Percentiles rank a stretch among this genome's conserved stretches.
Conservation (phyloP, 2,329 filamentous ascomycete genomes). For the Fusarium stilboides region DNA sequence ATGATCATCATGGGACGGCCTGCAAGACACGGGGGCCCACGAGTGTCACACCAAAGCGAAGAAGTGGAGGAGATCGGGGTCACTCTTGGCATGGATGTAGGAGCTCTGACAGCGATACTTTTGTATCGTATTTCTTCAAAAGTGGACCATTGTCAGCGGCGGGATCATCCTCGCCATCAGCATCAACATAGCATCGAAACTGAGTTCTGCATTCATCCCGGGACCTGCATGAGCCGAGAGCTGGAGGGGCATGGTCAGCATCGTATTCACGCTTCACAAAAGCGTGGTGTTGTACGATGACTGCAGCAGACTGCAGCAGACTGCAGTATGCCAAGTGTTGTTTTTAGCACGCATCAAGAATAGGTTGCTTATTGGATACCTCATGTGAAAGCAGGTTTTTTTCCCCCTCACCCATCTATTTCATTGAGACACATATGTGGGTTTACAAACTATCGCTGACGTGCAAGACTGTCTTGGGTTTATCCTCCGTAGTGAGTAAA, state of each 20-base stretch:
- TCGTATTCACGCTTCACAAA: slow-evolving; percentile 23
- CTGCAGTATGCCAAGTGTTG: background rate
- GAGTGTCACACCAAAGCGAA: slow-evolving; percentile 30
- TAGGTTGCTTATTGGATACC: background rate
- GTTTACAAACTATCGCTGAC: slow-evolving; percentile 12
- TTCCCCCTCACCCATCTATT: background rate
- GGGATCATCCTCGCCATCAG: background rate
- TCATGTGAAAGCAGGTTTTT: background rate
- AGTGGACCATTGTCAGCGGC: slow-evolving; percentile 5
- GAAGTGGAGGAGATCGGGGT: slow-evolving; percentile 10
- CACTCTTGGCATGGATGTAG: slow-evolving; percentile 6
- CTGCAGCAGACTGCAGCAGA: background rate
- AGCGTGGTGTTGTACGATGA: slow-evolving; percentile 15
- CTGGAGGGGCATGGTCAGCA: slow-evolving; percentile 24
- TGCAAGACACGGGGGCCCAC: slow-evolving; percentile 4
- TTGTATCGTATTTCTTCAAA: slow-evolving; percentile 2
- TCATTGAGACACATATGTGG: slow-evolving; percentile 24
- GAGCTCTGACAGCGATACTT: slow-evolving; percentile 14
- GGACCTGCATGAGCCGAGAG: slow-evolving; percentile 38
- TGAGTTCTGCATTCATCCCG: slow-evolving; percentile 13
- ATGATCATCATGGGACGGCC: slow-evolving; percentile 10
- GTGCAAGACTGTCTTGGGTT: slow-evolving; percentile 28
- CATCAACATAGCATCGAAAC: slow-evolving; percentile 6
- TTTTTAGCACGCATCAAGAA: background rate
- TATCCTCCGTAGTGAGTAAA: slow-evolving; percentile 22